A percentile compares a stretch with the other conserved stretches of the same genome.
Conservation (phyloP, 371 early-diverging fungal species). For the Zychaea mexicana region DNA sequence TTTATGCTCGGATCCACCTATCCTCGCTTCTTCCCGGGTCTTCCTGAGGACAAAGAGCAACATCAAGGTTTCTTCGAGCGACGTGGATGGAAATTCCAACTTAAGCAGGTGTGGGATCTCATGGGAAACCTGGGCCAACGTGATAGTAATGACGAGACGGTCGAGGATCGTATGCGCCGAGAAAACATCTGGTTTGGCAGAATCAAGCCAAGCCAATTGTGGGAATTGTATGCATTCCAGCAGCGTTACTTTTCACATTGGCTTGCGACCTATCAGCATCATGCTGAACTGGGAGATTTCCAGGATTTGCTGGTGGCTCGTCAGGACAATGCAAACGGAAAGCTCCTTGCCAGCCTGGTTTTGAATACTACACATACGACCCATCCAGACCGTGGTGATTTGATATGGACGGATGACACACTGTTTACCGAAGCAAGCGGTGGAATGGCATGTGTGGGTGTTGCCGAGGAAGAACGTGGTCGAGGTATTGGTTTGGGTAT, state of each 20-base stretch:
- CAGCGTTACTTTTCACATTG: slow-evolving; percentile 40
- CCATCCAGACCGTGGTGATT: slow-evolving; percentile 30
- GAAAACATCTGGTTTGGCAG: slow-evolving; percentile 41
- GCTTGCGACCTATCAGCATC: slow-evolving; percentile 46
- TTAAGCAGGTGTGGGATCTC: slow-evolving; percentile 32
- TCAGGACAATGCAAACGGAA: slow-evolving; percentile 28
- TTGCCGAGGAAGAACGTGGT: slow-evolving; percentile 40
- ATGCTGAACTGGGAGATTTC: slow-evolving; percentile 43
- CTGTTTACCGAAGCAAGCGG: slow-evolving; percentile 38
- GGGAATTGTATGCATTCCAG: slow-evolving; percentile 40
- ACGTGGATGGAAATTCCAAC: slow-evolving; percentile 38
- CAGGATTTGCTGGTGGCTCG: slow-evolving; percentile 47
- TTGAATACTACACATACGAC: slow-evolving; percentile 31
- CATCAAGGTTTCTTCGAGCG: slow-evolving; percentile 32
- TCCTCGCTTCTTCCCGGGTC: slow-evolving; percentile 54
- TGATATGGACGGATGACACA: slow-evolving; percentile 37
- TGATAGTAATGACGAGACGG: slow-evolving; percentile 10
- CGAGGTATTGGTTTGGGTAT: slow-evolving; percentile 46
- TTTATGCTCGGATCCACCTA: slow-evolving; percentile 38
- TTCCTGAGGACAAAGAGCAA: slow-evolving; percentile 28
- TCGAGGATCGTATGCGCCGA: slow-evolving; percentile 30
- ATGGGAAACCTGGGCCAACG: slow-evolving; percentile 28
- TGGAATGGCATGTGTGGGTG: slow-evolving; percentile 54
- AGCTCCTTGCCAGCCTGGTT: slow-evolving; percentile 34
- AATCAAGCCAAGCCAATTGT: slow-evolving; percentile 20